These are phyloP conservation scores for Solanum peruvianum DNA, from an alignment of 257 asterid genomes.

Conservation along the genomic window DNA sequence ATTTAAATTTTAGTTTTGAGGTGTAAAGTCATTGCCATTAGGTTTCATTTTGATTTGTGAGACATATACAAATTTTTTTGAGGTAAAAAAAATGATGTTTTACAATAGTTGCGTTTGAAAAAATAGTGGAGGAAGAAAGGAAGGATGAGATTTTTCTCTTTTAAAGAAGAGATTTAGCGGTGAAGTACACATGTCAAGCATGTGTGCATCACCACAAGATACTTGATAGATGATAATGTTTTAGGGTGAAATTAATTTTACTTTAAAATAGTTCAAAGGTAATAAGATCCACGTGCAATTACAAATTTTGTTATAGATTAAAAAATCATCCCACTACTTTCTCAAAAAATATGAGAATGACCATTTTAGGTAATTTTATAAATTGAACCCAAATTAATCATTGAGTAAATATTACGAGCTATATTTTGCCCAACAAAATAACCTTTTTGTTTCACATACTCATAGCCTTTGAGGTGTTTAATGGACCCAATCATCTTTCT, in stretches of 20 bases:
- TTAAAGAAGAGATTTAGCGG: too few species aligned
- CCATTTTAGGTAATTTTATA: not conserved
- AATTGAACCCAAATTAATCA: not conserved
- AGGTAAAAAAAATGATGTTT: not conserved
- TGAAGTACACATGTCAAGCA: not conserved
- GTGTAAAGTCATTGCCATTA: not conserved
- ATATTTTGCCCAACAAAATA: not conserved
- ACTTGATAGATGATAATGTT: not conserved
- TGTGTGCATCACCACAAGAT: not conserved
- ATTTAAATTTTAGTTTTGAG: not conserved
- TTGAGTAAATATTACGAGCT: not conserved
- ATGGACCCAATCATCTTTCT: constrained; percentile 31
- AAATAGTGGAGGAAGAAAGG: not conserved
- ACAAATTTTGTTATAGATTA: too few species aligned
- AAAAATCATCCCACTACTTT: not conserved
- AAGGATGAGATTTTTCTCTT: not conserved
- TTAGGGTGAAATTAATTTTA: not conserved
- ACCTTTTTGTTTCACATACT: not conserved
- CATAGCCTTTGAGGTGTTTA: constrained; percentile 7
- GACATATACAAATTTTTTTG: not conserved
- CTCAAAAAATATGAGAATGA: not conserved
- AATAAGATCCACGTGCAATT: not conserved
- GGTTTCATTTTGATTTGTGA: not conserved
- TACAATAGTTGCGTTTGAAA: not conserved
- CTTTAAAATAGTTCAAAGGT: not conserved